A percentile compares a stretch with the other conserved stretches of the same genome.
Conservation (phyloP, 2,329 filamentous ascomycete genomes). For the Dothideomycetes sp. region DNA sequence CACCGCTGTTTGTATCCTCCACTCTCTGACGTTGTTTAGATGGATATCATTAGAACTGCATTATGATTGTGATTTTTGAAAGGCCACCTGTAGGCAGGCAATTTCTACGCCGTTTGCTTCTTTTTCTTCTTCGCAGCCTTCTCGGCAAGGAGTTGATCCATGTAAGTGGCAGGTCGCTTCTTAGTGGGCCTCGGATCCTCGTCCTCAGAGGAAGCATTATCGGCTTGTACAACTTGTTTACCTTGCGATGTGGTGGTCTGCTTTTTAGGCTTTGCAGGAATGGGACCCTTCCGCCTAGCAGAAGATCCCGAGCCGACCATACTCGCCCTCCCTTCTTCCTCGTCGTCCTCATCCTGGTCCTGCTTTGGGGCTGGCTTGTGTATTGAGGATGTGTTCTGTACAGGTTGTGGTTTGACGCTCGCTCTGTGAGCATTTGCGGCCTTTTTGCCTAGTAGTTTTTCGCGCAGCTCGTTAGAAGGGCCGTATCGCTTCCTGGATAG, state of each 20-base stretch:
- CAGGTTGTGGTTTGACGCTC: conserved; percentile 14
- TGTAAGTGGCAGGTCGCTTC: conserved; percentile 39
- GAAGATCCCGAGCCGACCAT: conserved; percentile 18
- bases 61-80: no score
- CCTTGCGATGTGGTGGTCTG: neutral
- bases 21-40: no score
- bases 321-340: conserved; percentile 21
- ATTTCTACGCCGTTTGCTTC: conserved; percentile 19
- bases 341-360: conserved; percentile 32
- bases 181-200: conserved; percentile 18
- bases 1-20: no score
- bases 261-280: conserved; percentile 11
- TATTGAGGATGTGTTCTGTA: conserved; percentile 3
- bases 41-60: no score
- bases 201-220: conserved; percentile 13
- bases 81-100: no score
- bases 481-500: conserved; percentile 28
- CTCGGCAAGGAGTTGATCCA: conserved; percentile 45
- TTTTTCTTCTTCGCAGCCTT: conserved; percentile 44
- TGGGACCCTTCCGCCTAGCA: conserved; percentile 9
- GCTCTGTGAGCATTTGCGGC: conserved; percentile 26
- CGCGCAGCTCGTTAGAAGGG: conserved; percentile 35
- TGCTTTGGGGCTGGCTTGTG: conserved; percentile 19
- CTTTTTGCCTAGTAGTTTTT: conserved; percentile 35
- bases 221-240: neutral